Evolutionary conservation across 805 yeast genomes (phyloP).

Genomic region (Wickerhamiella kazuoi): DNA sequence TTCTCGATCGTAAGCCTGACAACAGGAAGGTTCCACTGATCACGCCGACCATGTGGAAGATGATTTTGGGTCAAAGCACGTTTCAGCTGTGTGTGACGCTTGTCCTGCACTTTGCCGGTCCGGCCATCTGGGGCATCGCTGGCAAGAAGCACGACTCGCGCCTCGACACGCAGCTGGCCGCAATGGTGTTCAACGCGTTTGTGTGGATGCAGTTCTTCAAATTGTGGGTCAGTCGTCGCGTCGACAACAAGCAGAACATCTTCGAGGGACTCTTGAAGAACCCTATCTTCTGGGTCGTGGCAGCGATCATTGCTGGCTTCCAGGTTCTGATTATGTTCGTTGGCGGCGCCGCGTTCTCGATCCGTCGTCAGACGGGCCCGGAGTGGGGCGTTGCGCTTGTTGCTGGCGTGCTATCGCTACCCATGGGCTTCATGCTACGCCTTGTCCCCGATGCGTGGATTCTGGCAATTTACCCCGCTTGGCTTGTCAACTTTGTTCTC

Average conservation of each 20-base stretch:
- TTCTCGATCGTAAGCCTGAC: conserved; percentile 65
- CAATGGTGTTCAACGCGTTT: conserved; percentile 87
- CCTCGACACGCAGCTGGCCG: conserved; percentile 43
- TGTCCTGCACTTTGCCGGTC: conserved; percentile 64
- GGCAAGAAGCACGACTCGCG: conserved; percentile 20
- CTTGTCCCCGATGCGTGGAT: conserved; percentile 71
- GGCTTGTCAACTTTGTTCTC: conserved; percentile 25
- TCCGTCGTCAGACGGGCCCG: conserved; percentile 58
- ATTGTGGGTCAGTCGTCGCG: conserved; percentile 71
- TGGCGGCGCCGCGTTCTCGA: conserved; percentile 90
- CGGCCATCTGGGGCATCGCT: conserved; percentile 29
- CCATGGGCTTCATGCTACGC: conserved; percentile 61
- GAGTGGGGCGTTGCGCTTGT: conserved; percentile 83
- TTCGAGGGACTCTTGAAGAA: conserved; percentile 69
- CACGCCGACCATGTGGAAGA: conserved; percentile 91
- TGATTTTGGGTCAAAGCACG: conserved; percentile 77
- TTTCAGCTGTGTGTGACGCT: conserved; percentile 71
- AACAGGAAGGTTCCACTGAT: conserved; percentile 68
- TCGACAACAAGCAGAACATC: conserved; percentile 73
- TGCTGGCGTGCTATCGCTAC: conserved; percentile 67
- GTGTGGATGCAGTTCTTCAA: conserved; percentile 97
- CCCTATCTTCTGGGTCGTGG: conserved; percentile 61
- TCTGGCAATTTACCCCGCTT: conserved; percentile 44
- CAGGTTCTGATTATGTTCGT: conserved; percentile 87
- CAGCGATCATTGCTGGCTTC: conserved; percentile 56